Evolutionary conservation across 495 filamentous ascomycete species (phyloP).

Genomic region (Penicillium flavigenum): DNA sequence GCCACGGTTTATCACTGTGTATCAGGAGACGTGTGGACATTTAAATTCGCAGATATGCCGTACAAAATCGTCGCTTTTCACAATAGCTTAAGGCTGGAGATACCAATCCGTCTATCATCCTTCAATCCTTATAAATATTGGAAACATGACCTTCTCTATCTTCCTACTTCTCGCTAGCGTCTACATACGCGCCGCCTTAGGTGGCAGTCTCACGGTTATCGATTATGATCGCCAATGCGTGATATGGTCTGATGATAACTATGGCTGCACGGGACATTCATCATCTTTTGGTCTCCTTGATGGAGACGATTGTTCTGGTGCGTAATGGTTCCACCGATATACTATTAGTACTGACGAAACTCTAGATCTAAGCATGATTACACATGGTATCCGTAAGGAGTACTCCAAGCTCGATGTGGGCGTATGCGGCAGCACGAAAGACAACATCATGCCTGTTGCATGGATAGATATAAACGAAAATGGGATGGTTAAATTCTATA

Average conservation of each 20-base stretch:
- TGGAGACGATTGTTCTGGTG: conserved; percentile 1
- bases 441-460: not conserved
- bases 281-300: not conserved
- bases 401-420: not conserved
- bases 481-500: conserved; percentile 12
- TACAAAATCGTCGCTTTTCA: no score
- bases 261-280: conserved; percentile 3
- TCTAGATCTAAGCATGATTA: conserved; percentile 1
- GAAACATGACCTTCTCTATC: not conserved
- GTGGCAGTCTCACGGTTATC: not conserved
- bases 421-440: not conserved
- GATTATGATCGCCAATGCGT: conserved; percentile 1
- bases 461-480: conserved; percentile 9
- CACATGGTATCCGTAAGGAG: not conserved
- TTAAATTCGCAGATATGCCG: not conserved
- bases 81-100: no score
- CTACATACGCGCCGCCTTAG: not conserved
- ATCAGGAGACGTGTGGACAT: not conserved
- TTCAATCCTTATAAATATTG: not conserved
- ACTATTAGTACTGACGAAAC: not conserved
- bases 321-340: not conserved
- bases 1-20: not conserved
- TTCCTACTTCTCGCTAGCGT: conserved; percentile 1
- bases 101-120: no score
- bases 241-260: conserved; percentile 5